A percentile compares a stretch with the other conserved stretches of the same genome.
Conservation (phyloP, 2,329 filamentous ascomycete species). For the Cordyceps militaris region DNA sequence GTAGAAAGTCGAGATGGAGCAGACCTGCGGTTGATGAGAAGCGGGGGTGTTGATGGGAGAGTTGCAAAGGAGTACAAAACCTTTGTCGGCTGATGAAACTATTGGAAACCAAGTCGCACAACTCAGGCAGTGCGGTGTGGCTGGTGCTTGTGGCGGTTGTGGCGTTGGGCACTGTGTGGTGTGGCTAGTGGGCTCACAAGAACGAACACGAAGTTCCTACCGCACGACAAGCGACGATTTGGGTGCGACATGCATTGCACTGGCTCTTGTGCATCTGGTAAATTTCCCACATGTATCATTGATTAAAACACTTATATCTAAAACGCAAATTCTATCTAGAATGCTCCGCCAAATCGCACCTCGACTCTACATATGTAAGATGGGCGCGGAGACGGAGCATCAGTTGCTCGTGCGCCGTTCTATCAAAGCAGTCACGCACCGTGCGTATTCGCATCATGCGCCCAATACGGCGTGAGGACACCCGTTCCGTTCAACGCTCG, state of each 20-base stretch:
- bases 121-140: neutral
- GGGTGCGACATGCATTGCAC: neutral
- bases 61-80: neutral
- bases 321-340: constrained; percentile 2
- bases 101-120: neutral
- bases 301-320: constrained; percentile 12
- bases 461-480: neutral
- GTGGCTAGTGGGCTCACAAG: neutral
- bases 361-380: neutral
- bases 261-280: neutral
- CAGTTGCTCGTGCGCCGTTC: constrained; percentile 10
- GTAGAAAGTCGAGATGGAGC: neutral
- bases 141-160: neutral
- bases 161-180: neutral
- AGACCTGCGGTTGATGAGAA: neutral
- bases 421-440: constrained; percentile 7
- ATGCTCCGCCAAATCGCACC: neutral
- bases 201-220: neutral
- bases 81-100: neutral
- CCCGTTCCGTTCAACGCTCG: constrained; percentile 8
- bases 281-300: constrained; percentile 8
- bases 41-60: neutral
- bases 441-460: neutral
- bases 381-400: constrained; percentile 11
- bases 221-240: neutral